phyloP scores from a whole-genome alignment of 495 filamentous ascomycete genomes.

The Melanomma pulvis-pyrius region DNA sequence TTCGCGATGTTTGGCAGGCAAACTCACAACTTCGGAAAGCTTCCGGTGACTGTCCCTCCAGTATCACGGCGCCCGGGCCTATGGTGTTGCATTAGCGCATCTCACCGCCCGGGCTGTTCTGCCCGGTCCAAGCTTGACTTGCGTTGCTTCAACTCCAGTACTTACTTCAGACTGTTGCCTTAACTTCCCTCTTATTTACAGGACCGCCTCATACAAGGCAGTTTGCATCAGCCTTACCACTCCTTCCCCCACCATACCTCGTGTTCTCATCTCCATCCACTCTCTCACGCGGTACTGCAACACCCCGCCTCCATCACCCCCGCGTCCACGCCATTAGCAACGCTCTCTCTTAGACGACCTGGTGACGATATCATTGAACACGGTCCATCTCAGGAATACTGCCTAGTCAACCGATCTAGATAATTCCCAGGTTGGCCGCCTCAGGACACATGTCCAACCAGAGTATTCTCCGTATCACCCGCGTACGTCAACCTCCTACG shows the following conservation, averaged over 20 bases:
- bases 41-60: background rate
- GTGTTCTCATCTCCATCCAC: background rate
- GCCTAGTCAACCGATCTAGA: background rate
- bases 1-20: no score
- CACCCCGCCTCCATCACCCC: background rate
- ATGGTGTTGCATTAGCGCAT: background rate
- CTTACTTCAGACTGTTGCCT: background rate
- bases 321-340: background rate
- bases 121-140: background rate
- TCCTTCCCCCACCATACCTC: background rate
- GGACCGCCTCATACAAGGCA: background rate
- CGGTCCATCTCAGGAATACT: background rate
- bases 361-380: background rate
- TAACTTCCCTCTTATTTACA: background rate
- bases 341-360: background rate
- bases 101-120: conserved; percentile 1
- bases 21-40: background rate
- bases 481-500: conserved; percentile 55
- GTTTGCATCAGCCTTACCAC: background rate
- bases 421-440: background rate
- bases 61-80: background rate
- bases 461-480: conserved; percentile 80
- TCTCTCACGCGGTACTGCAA: background rate
- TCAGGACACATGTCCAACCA: conserved; percentile 70
- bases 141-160: background rate